Percentiles rank a stretch among this genome's conserved stretches.
Evolutionary conservation across 2,329 filamentous ascomycete species (phyloP).

Genomic region (Falciphora oryzae): DNA sequence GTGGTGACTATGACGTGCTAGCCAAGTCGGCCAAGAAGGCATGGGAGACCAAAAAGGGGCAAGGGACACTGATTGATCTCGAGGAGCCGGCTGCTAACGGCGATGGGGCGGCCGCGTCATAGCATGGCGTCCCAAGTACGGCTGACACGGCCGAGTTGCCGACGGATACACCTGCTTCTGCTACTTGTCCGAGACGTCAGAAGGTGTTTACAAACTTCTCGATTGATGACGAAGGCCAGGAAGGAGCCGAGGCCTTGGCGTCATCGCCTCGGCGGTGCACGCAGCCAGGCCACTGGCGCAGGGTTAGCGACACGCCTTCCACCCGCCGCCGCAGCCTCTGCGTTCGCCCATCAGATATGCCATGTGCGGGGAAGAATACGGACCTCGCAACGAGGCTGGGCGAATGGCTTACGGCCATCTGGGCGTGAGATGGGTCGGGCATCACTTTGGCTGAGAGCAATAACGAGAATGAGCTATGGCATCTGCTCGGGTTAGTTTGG

Average conservation of each 20-base stretch:
- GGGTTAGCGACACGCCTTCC: background rate
- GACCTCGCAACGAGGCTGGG: background rate
- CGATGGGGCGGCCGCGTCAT: background rate
- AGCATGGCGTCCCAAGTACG: constrained; percentile 2
- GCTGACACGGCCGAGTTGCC: background rate
- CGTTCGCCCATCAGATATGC: background rate
- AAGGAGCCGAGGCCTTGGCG: background rate
- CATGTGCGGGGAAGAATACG: background rate
- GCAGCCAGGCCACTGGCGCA: background rate
- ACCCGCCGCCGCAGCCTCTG: background rate
- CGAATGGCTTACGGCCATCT: background rate
- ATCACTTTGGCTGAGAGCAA: background rate
- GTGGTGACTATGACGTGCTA: constrained; percentile 49
- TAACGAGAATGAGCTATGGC: background rate
- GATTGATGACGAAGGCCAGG: background rate
- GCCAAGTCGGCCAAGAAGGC: constrained; percentile 50
- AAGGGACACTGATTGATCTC: constrained; percentile 28
- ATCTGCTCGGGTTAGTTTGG: too few species aligned
- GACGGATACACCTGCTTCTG: background rate
- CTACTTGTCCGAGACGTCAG: background rate
- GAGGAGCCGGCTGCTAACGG: constrained; percentile 19
- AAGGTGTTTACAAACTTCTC: constrained; percentile 3
- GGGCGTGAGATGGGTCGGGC: background rate
- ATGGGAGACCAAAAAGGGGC: constrained; percentile 29
- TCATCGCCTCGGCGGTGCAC: background rate